Conservation (phyloP, 495 filamentous ascomycete genomes). For the Penicillium macrosclerotiorum region DNA sequence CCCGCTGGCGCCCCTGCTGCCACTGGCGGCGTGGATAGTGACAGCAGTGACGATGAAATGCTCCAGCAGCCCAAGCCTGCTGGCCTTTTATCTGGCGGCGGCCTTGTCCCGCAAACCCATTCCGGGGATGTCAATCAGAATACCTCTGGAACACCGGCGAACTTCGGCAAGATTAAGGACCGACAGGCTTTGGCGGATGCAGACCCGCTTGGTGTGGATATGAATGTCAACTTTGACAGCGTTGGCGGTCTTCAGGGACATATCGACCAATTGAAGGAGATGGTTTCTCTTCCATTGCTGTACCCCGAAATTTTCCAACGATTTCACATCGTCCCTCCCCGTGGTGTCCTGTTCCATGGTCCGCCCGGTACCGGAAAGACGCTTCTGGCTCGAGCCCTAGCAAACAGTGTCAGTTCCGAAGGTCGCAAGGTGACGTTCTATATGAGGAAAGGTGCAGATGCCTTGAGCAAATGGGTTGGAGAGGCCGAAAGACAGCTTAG, state of each 20-base stretch:
- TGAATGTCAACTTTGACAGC: constrained; percentile 85
- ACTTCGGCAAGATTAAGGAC: constrained; percentile 88
- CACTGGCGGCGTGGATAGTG: constrained; percentile 79
- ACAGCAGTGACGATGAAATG: constrained; percentile 93
- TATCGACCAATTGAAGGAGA: constrained; percentile 95
- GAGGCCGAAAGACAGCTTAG: constrained; percentile 94
- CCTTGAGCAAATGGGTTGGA: constrained; percentile 97
- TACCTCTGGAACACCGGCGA: constrained; percentile 67
- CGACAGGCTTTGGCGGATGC: constrained; percentile 80
- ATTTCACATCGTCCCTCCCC: constrained; percentile 88
- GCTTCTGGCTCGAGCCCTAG: constrained; percentile 84
- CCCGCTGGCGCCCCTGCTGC: constrained; percentile 71
- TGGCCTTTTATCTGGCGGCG: constrained; percentile 51
- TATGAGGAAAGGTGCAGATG: constrained; percentile 98
- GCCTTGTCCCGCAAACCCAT: constrained; percentile 61
- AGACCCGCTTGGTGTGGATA: constrained; percentile 88
- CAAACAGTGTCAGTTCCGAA: constrained; percentile 73
- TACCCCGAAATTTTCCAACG: constrained; percentile 93
- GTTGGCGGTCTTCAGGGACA: constrained; percentile 89
- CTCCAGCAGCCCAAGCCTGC: constrained; percentile 58
- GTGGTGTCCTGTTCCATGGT: constrained; percentile 94
- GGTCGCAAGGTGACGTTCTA: constrained; percentile 96
- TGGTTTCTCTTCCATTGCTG: constrained; percentile 89
- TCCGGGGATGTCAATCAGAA: constrained; percentile 62
- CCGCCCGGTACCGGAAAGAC: constrained; percentile 98